Conservation (phyloP, 208 protist species). For the Leishmania mexicana region DNA sequence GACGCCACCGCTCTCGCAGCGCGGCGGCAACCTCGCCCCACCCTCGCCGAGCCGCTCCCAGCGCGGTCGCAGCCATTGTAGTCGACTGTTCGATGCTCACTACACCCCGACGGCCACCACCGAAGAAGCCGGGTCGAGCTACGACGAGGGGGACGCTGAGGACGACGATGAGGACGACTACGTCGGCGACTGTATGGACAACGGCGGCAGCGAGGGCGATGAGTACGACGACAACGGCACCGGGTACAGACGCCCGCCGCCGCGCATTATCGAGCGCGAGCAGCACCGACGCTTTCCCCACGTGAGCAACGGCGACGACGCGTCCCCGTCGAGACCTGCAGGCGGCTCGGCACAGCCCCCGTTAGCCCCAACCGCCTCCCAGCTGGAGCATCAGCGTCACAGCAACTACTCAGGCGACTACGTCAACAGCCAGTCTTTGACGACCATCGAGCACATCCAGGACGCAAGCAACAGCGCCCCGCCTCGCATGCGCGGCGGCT, state of each 20-base stretch:
- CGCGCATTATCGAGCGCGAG: constrained; percentile 87
- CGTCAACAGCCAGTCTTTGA: background rate
- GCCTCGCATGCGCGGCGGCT: background rate
- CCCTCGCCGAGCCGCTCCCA: constrained; percentile 41
- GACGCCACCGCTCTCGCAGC: constrained; percentile 23
- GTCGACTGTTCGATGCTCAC: constrained; percentile 14
- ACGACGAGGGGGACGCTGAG: constrained; percentile 36
- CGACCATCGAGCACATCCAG: background rate
- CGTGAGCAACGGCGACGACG: constrained; percentile 20
- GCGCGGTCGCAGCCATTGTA: constrained; percentile 34
- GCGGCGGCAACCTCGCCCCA: constrained; percentile 19
- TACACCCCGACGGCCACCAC: constrained; percentile 77
- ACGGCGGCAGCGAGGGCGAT: constrained; percentile 15
- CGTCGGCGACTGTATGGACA: constrained; percentile 26
- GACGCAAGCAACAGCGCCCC: background rate
- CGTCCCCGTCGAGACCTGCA: background rate
- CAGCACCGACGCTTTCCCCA: constrained; percentile 60
- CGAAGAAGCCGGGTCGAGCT: constrained; percentile 69
- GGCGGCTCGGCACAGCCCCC: constrained; percentile 4
- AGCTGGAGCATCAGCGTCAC: constrained; percentile 15
- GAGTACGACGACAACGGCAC: constrained; percentile 23
- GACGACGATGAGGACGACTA: constrained; percentile 29
- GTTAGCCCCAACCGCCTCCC: background rate
- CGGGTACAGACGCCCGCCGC: constrained; percentile 35
- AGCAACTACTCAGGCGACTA: constrained; percentile 14